These are phyloP conservation scores for Kregervanrija fluxuum DNA, from an alignment of 805 yeast species.

Conservation along the genomic window DNA sequence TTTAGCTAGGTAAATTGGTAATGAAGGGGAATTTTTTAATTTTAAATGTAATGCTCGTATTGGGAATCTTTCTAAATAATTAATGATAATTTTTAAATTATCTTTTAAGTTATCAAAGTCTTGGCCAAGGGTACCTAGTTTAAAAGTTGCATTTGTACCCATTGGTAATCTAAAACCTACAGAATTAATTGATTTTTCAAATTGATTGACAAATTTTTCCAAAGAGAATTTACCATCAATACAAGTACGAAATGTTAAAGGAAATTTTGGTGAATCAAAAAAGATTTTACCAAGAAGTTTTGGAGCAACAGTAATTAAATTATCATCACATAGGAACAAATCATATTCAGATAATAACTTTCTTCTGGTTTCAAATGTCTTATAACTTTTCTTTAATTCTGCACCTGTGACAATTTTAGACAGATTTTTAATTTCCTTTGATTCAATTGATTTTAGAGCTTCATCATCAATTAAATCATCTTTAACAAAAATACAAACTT, in stretches of 20 bases:
- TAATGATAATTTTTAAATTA: conserved; percentile 51
- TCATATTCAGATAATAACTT: conserved; percentile 63
- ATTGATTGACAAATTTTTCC: conserved; percentile 48
- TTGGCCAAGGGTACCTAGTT: conserved; percentile 52
- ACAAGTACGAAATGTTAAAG: conserved; percentile 48
- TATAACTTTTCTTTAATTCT: conserved; percentile 77
- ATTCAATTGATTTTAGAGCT: conserved; percentile 39
- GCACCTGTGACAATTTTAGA: conserved; percentile 58
- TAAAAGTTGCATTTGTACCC: conserved; percentile 59
- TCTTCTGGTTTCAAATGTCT: conserved; percentile 84
- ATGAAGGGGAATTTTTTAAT: conserved; percentile 65
- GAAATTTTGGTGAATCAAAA: conserved; percentile 53
- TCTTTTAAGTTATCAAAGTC: conserved; percentile 44
- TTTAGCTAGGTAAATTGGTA: conserved; percentile 74
- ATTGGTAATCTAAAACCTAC: conserved; percentile 64
- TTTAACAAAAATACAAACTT: conserved; percentile 61
- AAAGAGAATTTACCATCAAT: conserved; percentile 29
- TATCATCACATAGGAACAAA: conserved; percentile 78
- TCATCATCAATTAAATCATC: conserved; percentile 47
- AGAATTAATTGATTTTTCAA: conserved; percentile 50
- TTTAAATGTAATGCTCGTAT: conserved; percentile 60
- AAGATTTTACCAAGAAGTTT: conserved; percentile 76
- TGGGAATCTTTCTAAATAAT: conserved; percentile 33
- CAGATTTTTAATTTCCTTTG: conserved; percentile 37
- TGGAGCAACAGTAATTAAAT: conserved; percentile 73